phyloP scores from a whole-genome alignment of 2,329 filamentous ascomycete genomes.

The Trichoderma polysporum region DNA sequence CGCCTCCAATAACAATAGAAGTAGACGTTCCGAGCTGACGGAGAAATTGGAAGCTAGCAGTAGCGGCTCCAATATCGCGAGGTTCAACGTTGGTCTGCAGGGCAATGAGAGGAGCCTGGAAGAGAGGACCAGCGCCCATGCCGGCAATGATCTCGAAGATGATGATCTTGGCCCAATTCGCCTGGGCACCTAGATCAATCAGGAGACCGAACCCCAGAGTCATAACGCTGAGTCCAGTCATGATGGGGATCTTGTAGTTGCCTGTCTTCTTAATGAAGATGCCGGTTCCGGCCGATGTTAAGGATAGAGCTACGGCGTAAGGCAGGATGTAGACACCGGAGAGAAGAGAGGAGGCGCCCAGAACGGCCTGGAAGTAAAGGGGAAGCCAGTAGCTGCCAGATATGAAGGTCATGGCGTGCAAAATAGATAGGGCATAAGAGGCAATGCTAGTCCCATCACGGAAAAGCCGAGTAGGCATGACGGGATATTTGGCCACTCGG shows the following conservation, averaged over 20 bases:
- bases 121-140: slow-evolving; percentile 65
- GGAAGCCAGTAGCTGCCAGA: slow-evolving; percentile 77
- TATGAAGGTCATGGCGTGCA: slow-evolving; percentile 77
- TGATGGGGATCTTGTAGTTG: slow-evolving; percentile 62
- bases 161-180: slow-evolving; percentile 56
- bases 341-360: slow-evolving; percentile 65
- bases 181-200: slow-evolving; percentile 58
- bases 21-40: slow-evolving; percentile 68
- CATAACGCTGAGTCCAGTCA: slow-evolving; percentile 57
- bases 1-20: slow-evolving; percentile 71
- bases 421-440: slow-evolving; percentile 64
- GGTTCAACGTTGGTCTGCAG: slow-evolving; percentile 62
- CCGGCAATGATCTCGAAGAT: slow-evolving; percentile 63
- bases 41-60: slow-evolving; percentile 65
- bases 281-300: slow-evolving; percentile 59
- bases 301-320: slow-evolving; percentile 64
- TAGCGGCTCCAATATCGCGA: slow-evolving; percentile 67
- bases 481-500: slow-evolving; percentile 70
- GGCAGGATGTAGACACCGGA: slow-evolving; percentile 75
- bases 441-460: slow-evolving; percentile 63
- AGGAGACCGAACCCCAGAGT: slow-evolving; percentile 65
- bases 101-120: slow-evolving; percentile 67
- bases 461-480: slow-evolving; percentile 76
- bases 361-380: slow-evolving; percentile 78
- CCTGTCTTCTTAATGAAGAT: slow-evolving; percentile 63